These are phyloP conservation scores for Collybiopsis luxurians DNA, from an alignment of 768 basidiomycete species.

Conservation along the genomic window DNA sequence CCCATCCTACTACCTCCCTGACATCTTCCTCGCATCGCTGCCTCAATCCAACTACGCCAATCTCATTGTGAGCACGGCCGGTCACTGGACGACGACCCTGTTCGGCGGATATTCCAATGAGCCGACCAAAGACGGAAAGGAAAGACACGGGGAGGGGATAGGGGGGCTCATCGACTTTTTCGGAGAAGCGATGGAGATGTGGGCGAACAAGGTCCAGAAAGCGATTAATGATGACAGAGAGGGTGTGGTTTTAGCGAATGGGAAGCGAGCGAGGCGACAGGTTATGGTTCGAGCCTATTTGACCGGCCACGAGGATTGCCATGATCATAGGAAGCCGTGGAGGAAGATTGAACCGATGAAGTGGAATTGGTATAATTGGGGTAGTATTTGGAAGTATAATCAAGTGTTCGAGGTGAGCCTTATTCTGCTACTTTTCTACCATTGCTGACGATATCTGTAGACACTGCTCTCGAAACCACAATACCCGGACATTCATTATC, in stretches of 20 bases:
- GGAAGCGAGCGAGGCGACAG: constrained; percentile 27
- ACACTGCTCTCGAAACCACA: constrained; percentile 35
- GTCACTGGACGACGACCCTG: constrained; percentile 65
- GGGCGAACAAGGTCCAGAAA: constrained; percentile 51
- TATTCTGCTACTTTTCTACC: not conserved
- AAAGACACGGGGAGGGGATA: constrained; percentile 36
- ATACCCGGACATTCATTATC: constrained; percentile 56
- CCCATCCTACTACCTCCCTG: constrained; percentile 48
- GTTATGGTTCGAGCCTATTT: constrained; percentile 60
- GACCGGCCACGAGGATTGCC: constrained; percentile 67
- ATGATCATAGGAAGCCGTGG: constrained; percentile 45
- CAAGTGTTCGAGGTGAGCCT: constrained; percentile 51
- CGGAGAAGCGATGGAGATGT: constrained; percentile 50
- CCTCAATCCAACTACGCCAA: constrained; percentile 57
- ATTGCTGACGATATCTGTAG: constrained; percentile 23
- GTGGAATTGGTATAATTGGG: constrained; percentile 66
- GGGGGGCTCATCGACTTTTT: constrained; percentile 57
- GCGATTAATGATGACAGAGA: constrained; percentile 34
- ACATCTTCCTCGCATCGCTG: constrained; percentile 41
- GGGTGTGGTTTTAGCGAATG: constrained; percentile 10
- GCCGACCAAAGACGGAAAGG: constrained; percentile 15
- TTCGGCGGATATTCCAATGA: constrained; percentile 41
- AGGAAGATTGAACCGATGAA: constrained; percentile 35
- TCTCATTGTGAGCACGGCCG: constrained; percentile 60
- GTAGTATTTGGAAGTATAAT: constrained; percentile 56